Conservation (phyloP, 306 rosid species). For the Pyrus betulifolia region DNA sequence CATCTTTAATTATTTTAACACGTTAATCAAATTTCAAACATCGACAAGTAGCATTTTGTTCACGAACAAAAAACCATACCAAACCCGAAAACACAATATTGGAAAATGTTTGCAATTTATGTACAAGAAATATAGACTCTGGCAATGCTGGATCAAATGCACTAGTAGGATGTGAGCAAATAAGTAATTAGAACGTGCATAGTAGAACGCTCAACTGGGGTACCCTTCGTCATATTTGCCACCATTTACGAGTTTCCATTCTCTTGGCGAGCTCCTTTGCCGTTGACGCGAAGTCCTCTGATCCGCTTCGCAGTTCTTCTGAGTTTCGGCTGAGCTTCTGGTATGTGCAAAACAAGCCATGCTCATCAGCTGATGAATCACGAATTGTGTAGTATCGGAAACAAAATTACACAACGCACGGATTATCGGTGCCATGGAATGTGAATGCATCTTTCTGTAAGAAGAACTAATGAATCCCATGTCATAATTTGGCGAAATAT, state of each 20-base stretch:
- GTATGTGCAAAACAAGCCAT: conserved; percentile 6
- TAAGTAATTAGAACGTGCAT: background rate
- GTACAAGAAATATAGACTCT: background rate
- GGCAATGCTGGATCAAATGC: background rate
- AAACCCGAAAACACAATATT: background rate
- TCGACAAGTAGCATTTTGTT: background rate
- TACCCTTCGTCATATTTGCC: conserved; percentile 52
- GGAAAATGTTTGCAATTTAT: background rate
- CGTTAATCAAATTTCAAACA: no score
- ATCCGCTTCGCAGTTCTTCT: conserved; percentile 65
- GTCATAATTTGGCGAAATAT: no score
- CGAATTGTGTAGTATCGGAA: background rate
- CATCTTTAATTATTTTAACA: no score
- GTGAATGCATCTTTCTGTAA: background rate
- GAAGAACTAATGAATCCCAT: background rate
- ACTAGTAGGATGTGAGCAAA: background rate
- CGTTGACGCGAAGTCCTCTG: conserved; percentile 76
- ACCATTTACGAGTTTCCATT: conserved; percentile 93
- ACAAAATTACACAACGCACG: background rate
- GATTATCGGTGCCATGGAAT: background rate
- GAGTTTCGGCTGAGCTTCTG: conserved; percentile 55
- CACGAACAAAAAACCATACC: background rate
- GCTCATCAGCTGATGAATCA: conserved; percentile 5
- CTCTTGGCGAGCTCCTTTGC: conserved; percentile 66
- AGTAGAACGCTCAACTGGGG: background rate